These are phyloP conservation scores for Acanthamoeba triangularis DNA, from an alignment of 208 protist genomes.

Conservation along the genomic window DNA sequence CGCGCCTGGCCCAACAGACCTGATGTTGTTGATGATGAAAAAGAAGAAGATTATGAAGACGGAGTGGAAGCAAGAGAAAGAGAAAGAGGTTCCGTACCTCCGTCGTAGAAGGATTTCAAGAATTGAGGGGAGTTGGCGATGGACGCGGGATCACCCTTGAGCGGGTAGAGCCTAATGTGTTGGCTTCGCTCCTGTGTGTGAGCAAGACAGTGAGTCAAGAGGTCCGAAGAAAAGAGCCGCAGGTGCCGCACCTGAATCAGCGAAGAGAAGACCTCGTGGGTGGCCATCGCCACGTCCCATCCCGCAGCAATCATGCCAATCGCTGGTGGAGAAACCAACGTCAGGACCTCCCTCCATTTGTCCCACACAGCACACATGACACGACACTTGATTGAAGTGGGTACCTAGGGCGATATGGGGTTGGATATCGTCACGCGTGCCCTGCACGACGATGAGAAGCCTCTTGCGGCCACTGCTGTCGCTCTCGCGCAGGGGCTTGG, in stretches of 20 bases:
- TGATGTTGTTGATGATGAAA: not conserved
- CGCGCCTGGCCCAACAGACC: not conserved
- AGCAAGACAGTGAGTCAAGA: not conserved
- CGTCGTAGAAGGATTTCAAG: not conserved
- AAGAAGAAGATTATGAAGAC: no score
- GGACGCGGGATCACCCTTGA: not conserved
- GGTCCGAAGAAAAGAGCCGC: not conserved
- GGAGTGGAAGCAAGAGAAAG: not conserved
- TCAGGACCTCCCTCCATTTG: not conserved
- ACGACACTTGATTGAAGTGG: not conserved
- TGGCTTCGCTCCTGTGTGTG: not conserved
- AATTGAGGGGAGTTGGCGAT: not conserved
- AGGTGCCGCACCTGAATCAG: not conserved
- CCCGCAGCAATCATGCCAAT: not conserved
- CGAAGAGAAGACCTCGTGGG: not conserved
- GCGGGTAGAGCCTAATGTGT: not conserved
- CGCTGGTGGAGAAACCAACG: not conserved
- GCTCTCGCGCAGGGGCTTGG: not conserved
- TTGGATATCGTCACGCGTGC: not conserved
- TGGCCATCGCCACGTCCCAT: conserved; percentile 9
- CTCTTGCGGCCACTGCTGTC: not conserved
- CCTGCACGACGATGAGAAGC: conserved; percentile 7
- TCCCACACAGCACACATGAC: no score
- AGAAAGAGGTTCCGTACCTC: not conserved
- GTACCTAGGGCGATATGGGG: not conserved